Conservation (phyloP, 495 filamentous ascomycete species). For the Talaromyces trachyspermus region DNA sequence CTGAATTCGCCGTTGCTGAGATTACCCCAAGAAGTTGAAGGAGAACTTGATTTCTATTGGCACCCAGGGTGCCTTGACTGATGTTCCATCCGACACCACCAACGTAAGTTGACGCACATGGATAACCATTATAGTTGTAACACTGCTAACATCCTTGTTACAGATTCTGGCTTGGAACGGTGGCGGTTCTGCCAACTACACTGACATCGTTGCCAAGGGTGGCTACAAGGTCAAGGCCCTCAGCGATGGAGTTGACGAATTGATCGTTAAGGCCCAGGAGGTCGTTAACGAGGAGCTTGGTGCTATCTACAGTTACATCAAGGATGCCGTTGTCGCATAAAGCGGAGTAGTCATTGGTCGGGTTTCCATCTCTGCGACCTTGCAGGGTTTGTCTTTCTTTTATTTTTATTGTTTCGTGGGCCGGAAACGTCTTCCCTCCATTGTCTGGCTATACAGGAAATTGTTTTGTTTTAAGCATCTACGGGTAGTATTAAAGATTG, state of each 20-base stretch:
- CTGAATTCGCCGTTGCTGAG: constrained; percentile 77
- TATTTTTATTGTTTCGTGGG: no score
- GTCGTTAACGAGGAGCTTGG: constrained; percentile 29
- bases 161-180: constrained; percentile 97
- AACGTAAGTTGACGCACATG: constrained; percentile 58
- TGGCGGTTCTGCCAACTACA: constrained; percentile 86
- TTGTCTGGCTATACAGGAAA: no score
- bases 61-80: constrained; percentile 69
- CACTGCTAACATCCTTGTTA: constrained; percentile 36
- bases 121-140: no score
- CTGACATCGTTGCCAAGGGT: constrained; percentile 67
- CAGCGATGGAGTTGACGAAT: constrained; percentile 23
- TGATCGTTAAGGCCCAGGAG: constrained; percentile 32
- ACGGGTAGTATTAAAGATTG: no score
- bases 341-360: constrained; percentile 2
- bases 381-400: background rate
- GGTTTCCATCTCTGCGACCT: background rate
- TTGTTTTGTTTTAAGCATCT: no score
- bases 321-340: constrained; percentile 35
- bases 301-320: constrained; percentile 42
- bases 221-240: constrained; percentile 14
- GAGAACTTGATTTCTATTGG: constrained; percentile 74
- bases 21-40: constrained; percentile 97
- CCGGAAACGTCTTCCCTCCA: no score
- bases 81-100: constrained; percentile 77